Conservation (phyloP, 768 basidiomycete species). For the Ephemerocybe angulata region DNA sequence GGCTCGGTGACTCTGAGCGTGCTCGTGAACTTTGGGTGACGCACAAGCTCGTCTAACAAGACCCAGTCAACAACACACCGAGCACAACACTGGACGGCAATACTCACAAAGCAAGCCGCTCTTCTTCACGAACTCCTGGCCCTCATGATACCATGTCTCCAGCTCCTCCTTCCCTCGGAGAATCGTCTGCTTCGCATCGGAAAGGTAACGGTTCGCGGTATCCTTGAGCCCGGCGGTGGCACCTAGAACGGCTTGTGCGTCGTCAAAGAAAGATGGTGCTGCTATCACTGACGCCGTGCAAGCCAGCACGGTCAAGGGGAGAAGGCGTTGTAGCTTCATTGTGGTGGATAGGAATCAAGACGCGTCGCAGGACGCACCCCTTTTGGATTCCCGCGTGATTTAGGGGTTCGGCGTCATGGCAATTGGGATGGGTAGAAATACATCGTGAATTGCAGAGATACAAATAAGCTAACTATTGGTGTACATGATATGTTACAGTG, state of each 20-base stretch:
- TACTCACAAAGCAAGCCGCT: conserved; percentile 68
- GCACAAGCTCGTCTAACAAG: conserved; percentile 58
- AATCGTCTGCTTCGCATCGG: conserved; percentile 40
- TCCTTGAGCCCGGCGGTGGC: conserved; percentile 16
- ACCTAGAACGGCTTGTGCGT: conserved; percentile 14
- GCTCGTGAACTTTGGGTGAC: conserved; percentile 44
- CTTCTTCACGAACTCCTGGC: conserved; percentile 65
- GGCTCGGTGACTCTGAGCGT: conserved; percentile 64
- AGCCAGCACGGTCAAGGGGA: conserved; percentile 31
- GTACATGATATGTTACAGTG: neutral
- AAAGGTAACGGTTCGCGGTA: conserved; percentile 34
- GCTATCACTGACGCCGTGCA: conserved; percentile 10
- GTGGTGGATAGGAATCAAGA: conserved; percentile 13
- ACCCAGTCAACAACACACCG: conserved; percentile 3
- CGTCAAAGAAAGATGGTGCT: conserved; percentile 9
- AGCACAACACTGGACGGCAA: neutral
- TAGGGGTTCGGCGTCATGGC: neutral
- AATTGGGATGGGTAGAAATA: neutral
- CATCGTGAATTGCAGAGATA: too few relatives aligned
- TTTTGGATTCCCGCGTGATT: too few relatives aligned
- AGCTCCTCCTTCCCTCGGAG: conserved; percentile 44
- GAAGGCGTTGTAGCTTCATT: conserved; percentile 39
- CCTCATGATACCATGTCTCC: conserved; percentile 61
- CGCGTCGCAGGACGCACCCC: neutral
- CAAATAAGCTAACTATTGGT: too few relatives aligned